Evolutionary conservation across 169 alveolate genomes (phyloP).

Genomic region (Plasmodium knowlesi): DNA sequence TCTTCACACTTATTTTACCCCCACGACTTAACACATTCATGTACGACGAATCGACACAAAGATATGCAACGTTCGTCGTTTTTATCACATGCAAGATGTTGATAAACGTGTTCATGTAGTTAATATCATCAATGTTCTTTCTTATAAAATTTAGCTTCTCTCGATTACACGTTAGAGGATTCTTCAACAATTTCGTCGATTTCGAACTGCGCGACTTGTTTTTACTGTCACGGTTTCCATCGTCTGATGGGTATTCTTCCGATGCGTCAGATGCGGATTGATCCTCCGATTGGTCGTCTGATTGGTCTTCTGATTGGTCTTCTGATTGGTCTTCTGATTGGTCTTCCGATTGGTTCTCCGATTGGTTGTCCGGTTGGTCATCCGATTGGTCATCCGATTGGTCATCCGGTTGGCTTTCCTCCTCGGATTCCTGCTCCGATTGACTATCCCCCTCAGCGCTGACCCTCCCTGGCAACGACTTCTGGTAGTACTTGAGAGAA

Average conservation of each 20-base stretch:
- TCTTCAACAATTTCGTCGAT: not conserved
- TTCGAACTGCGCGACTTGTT: not conserved
- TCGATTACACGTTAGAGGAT: not conserved
- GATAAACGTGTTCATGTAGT: constrained; percentile 61
- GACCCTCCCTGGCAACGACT: constrained; percentile 63
- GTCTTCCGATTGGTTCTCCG: not conserved
- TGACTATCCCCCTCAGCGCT: constrained; percentile 31
- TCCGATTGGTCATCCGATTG: not conserved
- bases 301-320: not conserved
- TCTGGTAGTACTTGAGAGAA: constrained; percentile 77
- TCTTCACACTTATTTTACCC: constrained; percentile 12
- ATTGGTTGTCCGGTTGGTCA: not conserved
- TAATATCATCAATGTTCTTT: constrained; percentile 49
- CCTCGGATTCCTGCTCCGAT: not conserved
- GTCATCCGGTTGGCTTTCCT: constrained; percentile 50
- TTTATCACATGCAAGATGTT: constrained; percentile 41
- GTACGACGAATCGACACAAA: constrained; percentile 53
- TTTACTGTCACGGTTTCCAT: not conserved
- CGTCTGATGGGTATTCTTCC: not conserved
- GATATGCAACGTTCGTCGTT: constrained; percentile 64
- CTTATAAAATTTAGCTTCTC: constrained; percentile 28
- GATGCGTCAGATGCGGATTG: not conserved
- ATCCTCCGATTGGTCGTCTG: not conserved
- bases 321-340: not conserved
- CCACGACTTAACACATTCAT: constrained; percentile 14